Evolutionary conservation across 352 stramenopile species (phyloP), one percentile per base, ranked within the genome.

Genomic region (Phytophthora pini): DNA sequence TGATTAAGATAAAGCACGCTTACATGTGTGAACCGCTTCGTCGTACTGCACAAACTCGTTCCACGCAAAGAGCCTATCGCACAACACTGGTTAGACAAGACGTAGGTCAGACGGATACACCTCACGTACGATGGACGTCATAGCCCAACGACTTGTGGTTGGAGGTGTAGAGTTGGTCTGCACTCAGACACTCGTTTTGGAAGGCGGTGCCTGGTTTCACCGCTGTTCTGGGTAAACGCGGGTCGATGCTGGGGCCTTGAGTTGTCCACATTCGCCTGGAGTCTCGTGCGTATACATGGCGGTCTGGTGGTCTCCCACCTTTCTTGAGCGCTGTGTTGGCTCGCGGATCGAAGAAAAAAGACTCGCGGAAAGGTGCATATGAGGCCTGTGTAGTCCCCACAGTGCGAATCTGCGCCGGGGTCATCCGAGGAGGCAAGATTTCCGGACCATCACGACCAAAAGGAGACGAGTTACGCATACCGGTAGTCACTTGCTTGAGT

Each of bases 141-240:
- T 92, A 91, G 17, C 84, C 84, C 11, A 92, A 52, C 0, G 80
- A 77, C 31, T 82, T 72, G 34, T 54, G 70, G 34, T 68, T 89
- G 11, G 78, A 82, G 68, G 80, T 92, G 57, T 92, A 92, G 20
- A 92, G 77, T 34, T 82, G 76, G 57, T 92, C 84, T 12, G 77
- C 66, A 53, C 81, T 89, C 1, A 79, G 49, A 34, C 76, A 84
- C 22, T 87, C 70, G 71, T 89, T 90, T 32, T 68, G 72, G 43
- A 92, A 92, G 1, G 84, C 84, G 4, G 84, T 88, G 15, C 84
- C 84, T 2, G 80, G 80, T 29, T 76, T 70, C 15, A 83, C 77
- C 0, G 68, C 75, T 0, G 84, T 91, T 69, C 79, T 88, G n/a
- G 76, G 76, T 27, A 84, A 54, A 2, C 82, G 64, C 11, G 68